Evolutionary conservation across 441 rosid species (phyloP).

Genomic region (Corymbia citriodora): DNA sequence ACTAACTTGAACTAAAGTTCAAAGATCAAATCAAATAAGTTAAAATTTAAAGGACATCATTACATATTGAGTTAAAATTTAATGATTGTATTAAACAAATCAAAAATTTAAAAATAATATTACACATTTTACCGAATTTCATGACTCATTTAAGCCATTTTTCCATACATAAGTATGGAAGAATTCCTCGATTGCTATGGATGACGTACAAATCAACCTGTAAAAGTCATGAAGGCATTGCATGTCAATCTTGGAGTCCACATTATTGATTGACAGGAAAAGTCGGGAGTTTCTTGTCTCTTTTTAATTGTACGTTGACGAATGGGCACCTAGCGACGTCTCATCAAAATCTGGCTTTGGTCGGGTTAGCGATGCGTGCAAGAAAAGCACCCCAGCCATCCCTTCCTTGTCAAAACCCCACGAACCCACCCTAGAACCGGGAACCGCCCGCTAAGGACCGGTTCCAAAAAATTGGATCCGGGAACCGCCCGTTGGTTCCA

Average conservation of each 20-base stretch:
- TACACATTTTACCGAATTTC: background rate
- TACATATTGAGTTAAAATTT: too few relatives aligned
- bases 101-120: fast-evolving
- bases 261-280: background rate
- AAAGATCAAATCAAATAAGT: too few relatives aligned
- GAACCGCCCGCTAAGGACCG: too few relatives aligned
- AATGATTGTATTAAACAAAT: background rate
- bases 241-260: background rate
- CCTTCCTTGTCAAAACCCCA: background rate
- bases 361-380: background rate
- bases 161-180: background rate
- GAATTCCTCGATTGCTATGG: background rate
- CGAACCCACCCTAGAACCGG: too few relatives aligned
- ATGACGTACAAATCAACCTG: background rate
- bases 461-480: too few relatives aligned
- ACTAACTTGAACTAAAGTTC: too few relatives aligned
- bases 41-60: too few relatives aligned
- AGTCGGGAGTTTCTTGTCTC: background rate
- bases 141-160: background rate
- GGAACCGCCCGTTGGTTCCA: too few relatives aligned
- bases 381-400: background rate
- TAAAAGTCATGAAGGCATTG: background rate
- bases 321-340: background rate
- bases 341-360: background rate
- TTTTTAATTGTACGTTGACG: background rate